These are phyloP conservation scores for Globisporangium perplexum DNA, from an alignment of 352 stramenopile species.

Conservation along the genomic window DNA sequence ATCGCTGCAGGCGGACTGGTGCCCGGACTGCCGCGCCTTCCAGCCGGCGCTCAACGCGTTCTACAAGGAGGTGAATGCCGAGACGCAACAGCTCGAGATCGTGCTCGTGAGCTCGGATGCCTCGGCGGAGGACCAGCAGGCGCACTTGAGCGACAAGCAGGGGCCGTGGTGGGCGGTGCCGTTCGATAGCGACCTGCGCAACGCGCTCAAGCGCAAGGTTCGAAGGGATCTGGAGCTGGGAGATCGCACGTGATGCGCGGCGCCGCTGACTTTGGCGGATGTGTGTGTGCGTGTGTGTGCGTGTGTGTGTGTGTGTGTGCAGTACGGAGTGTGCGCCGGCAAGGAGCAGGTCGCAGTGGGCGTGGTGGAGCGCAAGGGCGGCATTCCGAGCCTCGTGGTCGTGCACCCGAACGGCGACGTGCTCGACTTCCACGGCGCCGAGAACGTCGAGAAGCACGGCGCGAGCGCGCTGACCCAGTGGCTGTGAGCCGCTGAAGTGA, in stretches of 20 bases:
- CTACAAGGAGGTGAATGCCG: slow-evolving; percentile 43
- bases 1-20: slow-evolving; percentile 78
- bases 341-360: slow-evolving; percentile 54
- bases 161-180: slow-evolving; percentile 71
- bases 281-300: no score
- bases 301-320: not conserved
- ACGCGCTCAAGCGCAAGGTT: slow-evolving; percentile 76
- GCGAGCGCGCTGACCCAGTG: slow-evolving; percentile 37
- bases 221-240: no score
- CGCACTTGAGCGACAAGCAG: slow-evolving; percentile 69
- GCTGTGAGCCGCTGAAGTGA: slow-evolving; percentile 8
- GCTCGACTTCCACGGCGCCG: slow-evolving; percentile 56
- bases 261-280: not conserved
- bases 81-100: slow-evolving; percentile 45
- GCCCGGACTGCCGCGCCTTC: slow-evolving; percentile 75
- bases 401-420: slow-evolving; percentile 53
- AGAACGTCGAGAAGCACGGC: slow-evolving; percentile 55
- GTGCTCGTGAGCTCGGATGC: slow-evolving; percentile 78
- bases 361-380: slow-evolving; percentile 53
- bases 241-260: not conserved
- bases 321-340: slow-evolving; percentile 67
- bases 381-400: slow-evolving; percentile 75
- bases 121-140: slow-evolving; percentile 44
- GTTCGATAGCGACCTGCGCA: slow-evolving; percentile 53
- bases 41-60: slow-evolving; percentile 72